These are phyloP conservation scores for Ambrosia artemisiifolia DNA, from an alignment of 129 eudicot species.

Conservation along the genomic window DNA sequence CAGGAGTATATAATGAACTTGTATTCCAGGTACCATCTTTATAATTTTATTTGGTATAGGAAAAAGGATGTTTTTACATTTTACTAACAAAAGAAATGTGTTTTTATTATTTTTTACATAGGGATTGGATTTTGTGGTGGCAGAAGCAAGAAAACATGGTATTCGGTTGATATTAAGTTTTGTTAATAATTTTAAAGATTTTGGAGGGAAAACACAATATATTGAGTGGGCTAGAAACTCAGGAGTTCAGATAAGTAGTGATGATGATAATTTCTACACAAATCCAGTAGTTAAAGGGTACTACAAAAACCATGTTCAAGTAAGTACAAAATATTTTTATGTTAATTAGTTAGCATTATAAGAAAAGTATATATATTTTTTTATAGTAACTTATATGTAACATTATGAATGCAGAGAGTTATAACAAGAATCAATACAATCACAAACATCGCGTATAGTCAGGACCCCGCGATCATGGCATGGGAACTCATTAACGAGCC, in stretches of 20 bases:
- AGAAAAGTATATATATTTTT: no score
- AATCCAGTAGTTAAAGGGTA: constrained; percentile 40
- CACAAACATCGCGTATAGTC: constrained; percentile 39
- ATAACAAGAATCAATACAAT: constrained; percentile 52
- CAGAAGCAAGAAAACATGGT: constrained; percentile 60
- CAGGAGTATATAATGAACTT: constrained; percentile 71
- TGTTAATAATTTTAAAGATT: constrained; percentile 58
- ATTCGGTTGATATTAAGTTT: constrained; percentile 56
- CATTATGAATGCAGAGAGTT: constrained; percentile 32
- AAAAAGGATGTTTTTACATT: no score
- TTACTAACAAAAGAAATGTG: not conserved
- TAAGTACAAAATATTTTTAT: constrained; percentile 4
- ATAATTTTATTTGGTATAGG: not conserved
- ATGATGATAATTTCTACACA: constrained; percentile 54
- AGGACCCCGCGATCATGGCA: constrained; percentile 64
- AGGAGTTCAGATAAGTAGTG: constrained; percentile 33
- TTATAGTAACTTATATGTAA: not conserved
- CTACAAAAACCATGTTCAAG: constrained; percentile 50
- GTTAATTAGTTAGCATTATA: no score
- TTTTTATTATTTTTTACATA: not conserved
- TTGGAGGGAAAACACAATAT: constrained; percentile 61
- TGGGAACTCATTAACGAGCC: constrained; percentile 84
- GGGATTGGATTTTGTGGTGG: constrained; percentile 64
- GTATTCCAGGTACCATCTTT: constrained; percentile 57
- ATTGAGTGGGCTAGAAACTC: constrained; percentile 62